Evolutionary conservation across 108 stramenopile genomes (phyloP).

Genomic region (Skeletonema marinoi): DNA sequence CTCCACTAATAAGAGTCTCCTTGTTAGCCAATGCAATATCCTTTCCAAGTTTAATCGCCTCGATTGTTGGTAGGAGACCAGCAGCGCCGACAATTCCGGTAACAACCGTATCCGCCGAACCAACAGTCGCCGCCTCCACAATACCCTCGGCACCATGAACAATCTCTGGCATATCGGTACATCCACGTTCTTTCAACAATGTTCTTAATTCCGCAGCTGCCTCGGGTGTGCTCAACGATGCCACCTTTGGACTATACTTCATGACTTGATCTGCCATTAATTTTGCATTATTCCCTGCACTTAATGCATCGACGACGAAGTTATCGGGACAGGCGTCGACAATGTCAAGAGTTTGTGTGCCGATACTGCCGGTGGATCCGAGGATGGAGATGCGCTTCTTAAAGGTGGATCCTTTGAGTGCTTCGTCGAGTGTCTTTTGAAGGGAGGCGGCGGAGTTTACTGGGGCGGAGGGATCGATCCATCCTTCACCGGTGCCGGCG

Average conservation of each 20-base stretch:
- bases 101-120: slow-evolving; percentile 85
- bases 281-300: slow-evolving; percentile 86
- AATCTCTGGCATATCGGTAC: slow-evolving; percentile 73
- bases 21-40: slow-evolving; percentile 97
- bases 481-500: slow-evolving; percentile 79
- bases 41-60: slow-evolving; percentile 93
- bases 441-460: slow-evolving; percentile 77
- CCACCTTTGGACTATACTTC: slow-evolving; percentile 85
- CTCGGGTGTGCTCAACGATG: slow-evolving; percentile 64
- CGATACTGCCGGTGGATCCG: slow-evolving; percentile 94
- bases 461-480: slow-evolving; percentile 79
- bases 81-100: slow-evolving; percentile 97
- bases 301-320: slow-evolving; percentile 90
- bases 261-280: slow-evolving; percentile 92
- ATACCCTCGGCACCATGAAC: slow-evolving; percentile 85
- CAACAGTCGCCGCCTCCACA: slow-evolving; percentile 77
- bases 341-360: slow-evolving; percentile 97
- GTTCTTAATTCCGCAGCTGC: slow-evolving; percentile 63
- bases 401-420: slow-evolving; percentile 79
- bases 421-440: slow-evolving; percentile 65
- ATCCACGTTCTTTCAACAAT: slow-evolving; percentile 54
- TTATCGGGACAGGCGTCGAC: slow-evolving; percentile 92
- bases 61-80: slow-evolving; percentile 92
- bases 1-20: slow-evolving; percentile 97
- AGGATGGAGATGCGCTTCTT: slow-evolving; percentile 86